These are phyloP conservation scores for Salvia sclarea DNA, from an alignment of 305 asterid genomes.

Conservation along the genomic window DNA sequence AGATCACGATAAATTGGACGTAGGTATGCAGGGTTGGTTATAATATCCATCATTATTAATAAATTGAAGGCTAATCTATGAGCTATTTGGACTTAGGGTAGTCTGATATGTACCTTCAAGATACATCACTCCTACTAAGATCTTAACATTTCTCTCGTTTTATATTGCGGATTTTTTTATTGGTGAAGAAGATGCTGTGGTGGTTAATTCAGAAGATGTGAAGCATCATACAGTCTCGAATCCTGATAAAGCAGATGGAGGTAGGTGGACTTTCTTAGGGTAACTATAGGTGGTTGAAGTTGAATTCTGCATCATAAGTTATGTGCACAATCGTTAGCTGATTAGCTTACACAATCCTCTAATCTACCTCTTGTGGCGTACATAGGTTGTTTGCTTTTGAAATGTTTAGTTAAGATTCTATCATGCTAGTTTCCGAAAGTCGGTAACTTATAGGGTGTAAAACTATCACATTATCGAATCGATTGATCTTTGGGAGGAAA, in stretches of 20 bases:
- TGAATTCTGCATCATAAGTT: not conserved
- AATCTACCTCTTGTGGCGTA: not conserved
- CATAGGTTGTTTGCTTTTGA: not conserved
- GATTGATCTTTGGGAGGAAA: not conserved
- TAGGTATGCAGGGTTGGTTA: constrained; percentile 38
- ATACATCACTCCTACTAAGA: not conserved
- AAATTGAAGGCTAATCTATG: not conserved
- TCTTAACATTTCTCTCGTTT: not conserved
- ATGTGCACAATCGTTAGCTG: not conserved
- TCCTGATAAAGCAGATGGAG: constrained; percentile 24
- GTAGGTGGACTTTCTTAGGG: not conserved
- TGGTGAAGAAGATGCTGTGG: constrained; percentile 2
- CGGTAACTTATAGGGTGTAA: not conserved
- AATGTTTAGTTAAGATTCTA: not conserved
- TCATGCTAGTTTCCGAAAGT: not conserved
- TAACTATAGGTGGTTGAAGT: not conserved
- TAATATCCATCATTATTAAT: not conserved
- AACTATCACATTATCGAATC: not conserved
- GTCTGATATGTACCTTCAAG: not conserved
- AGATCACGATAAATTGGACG: constrained; percentile 38
- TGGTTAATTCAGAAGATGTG: not conserved
- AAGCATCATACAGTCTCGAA: not conserved
- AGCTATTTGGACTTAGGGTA: not conserved
- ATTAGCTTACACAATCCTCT: not conserved
- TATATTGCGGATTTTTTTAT: not conserved